phyloP scores from a whole-genome alignment of 177 flowering plant species.

The Vitis hybrid region DNA sequence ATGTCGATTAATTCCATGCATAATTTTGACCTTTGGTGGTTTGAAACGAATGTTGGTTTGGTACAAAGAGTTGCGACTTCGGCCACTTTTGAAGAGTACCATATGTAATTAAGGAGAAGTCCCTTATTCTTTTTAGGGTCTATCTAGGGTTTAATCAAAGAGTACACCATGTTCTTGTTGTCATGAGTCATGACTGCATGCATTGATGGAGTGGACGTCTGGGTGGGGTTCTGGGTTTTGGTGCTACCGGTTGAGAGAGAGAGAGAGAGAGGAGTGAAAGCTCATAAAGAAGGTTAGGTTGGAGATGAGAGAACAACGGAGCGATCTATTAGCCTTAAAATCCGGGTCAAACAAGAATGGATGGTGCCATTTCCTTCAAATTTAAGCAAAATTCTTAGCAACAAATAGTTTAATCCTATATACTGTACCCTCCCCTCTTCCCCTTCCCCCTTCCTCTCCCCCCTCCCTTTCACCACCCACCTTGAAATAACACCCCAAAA shows the following conservation, averaged over 20 bases:
- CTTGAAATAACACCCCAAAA: conserved; percentile 18
- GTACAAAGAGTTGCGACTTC: not conserved
- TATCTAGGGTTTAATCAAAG: too few species aligned
- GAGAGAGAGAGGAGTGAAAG: conserved; percentile 4
- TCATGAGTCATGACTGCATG: too few species aligned
- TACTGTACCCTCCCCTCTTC: not conserved
- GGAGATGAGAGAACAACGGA: conserved; percentile 37
- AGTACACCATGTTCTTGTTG: not conserved
- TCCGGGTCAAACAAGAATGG: conserved; percentile 61
- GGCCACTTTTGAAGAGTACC: too few species aligned
- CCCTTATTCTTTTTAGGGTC: too few species aligned
- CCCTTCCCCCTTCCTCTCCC: not conserved
- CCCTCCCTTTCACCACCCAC: conserved; percentile 29
- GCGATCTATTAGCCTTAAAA: conserved; percentile 39
- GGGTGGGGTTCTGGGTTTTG: conserved; percentile 12
- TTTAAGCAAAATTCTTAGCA: conserved; percentile 26
- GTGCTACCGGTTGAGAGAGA: conserved; percentile 3
- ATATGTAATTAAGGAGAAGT: too few species aligned
- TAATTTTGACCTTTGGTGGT: not conserved
- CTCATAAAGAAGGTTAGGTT: conserved; percentile 18
- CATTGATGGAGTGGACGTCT: not conserved
- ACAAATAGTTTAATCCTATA: not conserved
- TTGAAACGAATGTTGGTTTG: conserved; percentile 8
- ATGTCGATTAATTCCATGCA: not conserved
- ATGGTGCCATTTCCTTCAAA: conserved; percentile 31